phyloP scores from a whole-genome alignment of 1,139 yeast species.

The Magnusiomyces paraingens region DNA sequence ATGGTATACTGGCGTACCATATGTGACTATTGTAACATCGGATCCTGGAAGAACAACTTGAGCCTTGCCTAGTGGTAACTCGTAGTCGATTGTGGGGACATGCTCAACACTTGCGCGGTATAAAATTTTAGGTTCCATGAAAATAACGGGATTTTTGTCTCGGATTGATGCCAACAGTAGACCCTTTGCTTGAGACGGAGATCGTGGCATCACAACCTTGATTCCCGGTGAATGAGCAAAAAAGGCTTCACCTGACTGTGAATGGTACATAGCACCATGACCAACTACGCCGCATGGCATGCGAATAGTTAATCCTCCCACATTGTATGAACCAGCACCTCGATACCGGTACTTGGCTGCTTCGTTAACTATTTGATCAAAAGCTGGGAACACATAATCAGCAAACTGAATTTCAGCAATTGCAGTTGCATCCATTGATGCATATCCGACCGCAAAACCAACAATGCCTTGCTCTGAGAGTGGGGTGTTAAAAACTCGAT shows the following conservation, averaged over 20 bases:
- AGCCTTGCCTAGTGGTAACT: conserved; percentile 32
- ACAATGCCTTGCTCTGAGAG: conserved; percentile 34
- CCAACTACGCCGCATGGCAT: conserved; percentile 37
- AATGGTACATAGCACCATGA: conserved; percentile 36
- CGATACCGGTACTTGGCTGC: conserved; percentile 35
- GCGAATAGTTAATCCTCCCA: conserved; percentile 33
- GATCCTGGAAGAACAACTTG: conserved; percentile 29
- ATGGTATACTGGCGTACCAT: conserved; percentile 34
- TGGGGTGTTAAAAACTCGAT: conserved; percentile 35
- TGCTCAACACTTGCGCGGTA: conserved; percentile 33
- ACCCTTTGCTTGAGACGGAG: conserved; percentile 36
- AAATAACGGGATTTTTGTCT: conserved; percentile 32
- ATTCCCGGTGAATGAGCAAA: conserved; percentile 34
- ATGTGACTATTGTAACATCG: conserved; percentile 32
- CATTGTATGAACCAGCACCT: conserved; percentile 26
- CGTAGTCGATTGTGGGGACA: conserved; percentile 33
- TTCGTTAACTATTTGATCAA: conserved; percentile 36
- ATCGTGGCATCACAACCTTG: conserved; percentile 34
- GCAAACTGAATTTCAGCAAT: conserved; percentile 37
- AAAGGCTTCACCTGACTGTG: conserved; percentile 34
- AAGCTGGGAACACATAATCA: conserved; percentile 36
- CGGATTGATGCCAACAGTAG: conserved; percentile 31
- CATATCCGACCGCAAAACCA: conserved; percentile 35
- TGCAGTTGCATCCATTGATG: conserved; percentile 34
- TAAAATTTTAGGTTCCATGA: conserved; percentile 35